phyloP scores from a whole-genome alignment of 2,329 filamentous ascomycete genomes.

The Eutypella sp. region DNA sequence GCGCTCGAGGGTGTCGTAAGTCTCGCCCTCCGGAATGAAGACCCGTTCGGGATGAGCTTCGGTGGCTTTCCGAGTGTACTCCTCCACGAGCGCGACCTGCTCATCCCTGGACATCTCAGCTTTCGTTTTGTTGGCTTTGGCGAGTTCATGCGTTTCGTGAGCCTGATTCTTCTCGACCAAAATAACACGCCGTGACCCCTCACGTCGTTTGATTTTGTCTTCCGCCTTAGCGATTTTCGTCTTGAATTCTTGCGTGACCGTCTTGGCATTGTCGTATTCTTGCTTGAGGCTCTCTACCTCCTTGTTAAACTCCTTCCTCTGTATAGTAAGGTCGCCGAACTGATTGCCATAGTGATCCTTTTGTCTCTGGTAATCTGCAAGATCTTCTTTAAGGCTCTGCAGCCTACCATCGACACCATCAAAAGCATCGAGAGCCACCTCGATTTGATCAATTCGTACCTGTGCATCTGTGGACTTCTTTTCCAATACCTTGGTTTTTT shows the following conservation, averaged over 20 bases:
- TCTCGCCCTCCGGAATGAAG: conserved; percentile 60
- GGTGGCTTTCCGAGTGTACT: conserved; percentile 51
- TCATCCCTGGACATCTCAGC: conserved; percentile 44
- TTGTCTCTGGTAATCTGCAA: conserved; percentile 46
- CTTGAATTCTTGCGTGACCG: conserved; percentile 33
- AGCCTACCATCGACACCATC: conserved; percentile 66
- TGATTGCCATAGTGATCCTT: conserved; percentile 47
- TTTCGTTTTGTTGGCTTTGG: conserved; percentile 38
- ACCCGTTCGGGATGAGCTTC: conserved; percentile 51
- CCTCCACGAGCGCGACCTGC: conserved; percentile 42
- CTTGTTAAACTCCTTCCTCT: conserved; percentile 44
- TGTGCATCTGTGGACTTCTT: conserved; percentile 54
- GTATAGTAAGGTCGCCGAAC: conserved; percentile 46
- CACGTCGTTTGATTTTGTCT: conserved; percentile 43
- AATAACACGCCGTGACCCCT: conserved; percentile 46
- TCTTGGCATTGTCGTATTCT: conserved; percentile 28
- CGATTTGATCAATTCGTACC: conserved; percentile 47
- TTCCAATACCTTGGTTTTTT: conserved; percentile 37
- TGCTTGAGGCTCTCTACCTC: conserved; percentile 36
- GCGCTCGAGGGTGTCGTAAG: conserved; percentile 47
- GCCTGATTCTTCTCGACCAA: conserved; percentile 60
- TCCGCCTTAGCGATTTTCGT: conserved; percentile 51
- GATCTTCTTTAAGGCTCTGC: conserved; percentile 50
- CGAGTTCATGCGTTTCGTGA: conserved; percentile 44
- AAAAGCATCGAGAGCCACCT: conserved; percentile 59